These are phyloP conservation scores for Clavispora fructus DNA, from an alignment of 805 yeast species.

Conservation along the genomic window DNA sequence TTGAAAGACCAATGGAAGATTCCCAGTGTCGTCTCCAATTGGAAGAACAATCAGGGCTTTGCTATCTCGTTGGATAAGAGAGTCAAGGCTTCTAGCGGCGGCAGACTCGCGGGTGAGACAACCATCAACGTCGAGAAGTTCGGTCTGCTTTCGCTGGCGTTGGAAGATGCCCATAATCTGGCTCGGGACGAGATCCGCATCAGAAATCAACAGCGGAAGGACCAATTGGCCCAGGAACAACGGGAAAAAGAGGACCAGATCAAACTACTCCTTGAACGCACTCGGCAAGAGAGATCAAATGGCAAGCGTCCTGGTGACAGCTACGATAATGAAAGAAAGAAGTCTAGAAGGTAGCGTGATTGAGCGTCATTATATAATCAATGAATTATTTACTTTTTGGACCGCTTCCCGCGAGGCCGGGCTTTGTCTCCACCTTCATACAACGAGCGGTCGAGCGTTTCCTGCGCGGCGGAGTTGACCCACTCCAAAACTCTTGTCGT, in stretches of 20 bases:
- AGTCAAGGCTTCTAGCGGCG: constrained; percentile 46
- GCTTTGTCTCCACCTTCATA: constrained; percentile 49
- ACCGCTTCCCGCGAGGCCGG: constrained; percentile 16
- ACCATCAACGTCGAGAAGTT: constrained; percentile 52
- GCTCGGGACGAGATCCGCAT: constrained; percentile 25
- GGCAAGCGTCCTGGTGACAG: constrained; percentile 5
- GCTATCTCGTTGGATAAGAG: constrained; percentile 78
- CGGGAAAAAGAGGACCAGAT: constrained; percentile 25
- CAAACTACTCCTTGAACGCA: constrained; percentile 22
- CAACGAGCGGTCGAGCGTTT: constrained; percentile 45
- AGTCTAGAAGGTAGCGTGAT: background rate
- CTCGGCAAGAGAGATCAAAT: constrained; percentile 17
- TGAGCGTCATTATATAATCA: background rate
- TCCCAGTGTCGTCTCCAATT: constrained; percentile 87
- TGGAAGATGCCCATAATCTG: constrained; percentile 37
- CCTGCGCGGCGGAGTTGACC: constrained; percentile 57
- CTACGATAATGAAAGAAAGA: background rate
- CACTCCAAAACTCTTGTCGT: constrained; percentile 48
- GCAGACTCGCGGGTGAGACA: constrained; percentile 23
- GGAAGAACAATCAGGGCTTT: constrained; percentile 93
- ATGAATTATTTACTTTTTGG: constrained; percentile 8
- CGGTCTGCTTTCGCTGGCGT: constrained; percentile 61
- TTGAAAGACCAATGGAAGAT: constrained; percentile 81
- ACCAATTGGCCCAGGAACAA: constrained; percentile 21
- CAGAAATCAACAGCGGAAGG: constrained; percentile 23